Base-by-base conservation (phyloP, 441 rosid species). In the Adansonia gregorii region DNA sequence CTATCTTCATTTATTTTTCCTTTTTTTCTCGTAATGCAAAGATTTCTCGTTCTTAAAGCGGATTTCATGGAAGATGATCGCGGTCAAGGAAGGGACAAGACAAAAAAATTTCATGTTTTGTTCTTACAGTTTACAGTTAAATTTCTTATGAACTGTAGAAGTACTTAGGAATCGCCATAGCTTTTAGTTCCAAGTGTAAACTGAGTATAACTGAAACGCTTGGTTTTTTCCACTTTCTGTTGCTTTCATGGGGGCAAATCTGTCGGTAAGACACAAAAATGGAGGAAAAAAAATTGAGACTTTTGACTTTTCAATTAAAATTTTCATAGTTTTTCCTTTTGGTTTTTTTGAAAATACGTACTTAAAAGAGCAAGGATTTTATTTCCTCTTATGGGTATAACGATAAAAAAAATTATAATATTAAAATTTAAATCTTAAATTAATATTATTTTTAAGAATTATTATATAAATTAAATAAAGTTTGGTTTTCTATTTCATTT, bases 201-300 rank as follows among this genome's bases (percentile, higher is more conserved):
- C 58, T 5, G 6, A 58, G 63, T 20, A 58, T 20, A 68, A 68
- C 35, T 15, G 22, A 51, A 9, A 70, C 11, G 46, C 10, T 51
- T 51, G 60, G 61, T 27, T 52, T 70, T 35, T 71, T 54, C 74
- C 45, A 72, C 49, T 72, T 63, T 31, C 4, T 54, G 63, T 54
- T 72, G 63, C 63, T 72, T 52, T 9, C 63, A 52, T 52, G 61
- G 2, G 61, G 67, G 45, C 67, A 63, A 12, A 31, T 63, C 67
- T 63, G 19, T 63, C 67, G 67, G 45, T 20, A 63, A 12, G 43
- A 63, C 67, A 31, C 67, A 1, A 27, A 63, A 63, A 63, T 27
- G 19, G 67, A 63, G 43, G n/a, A n/a, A 20, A 15, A 15, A 15
- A 52, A 52, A 20, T 49, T 49, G 54, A 11, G 3, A 12, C 6